Percentiles rank a stretch among this genome's conserved stretches.
Evolutionary conservation across 108 stramenopile species (phyloP).

Genomic region (Discostella stelligeroides): DNA sequence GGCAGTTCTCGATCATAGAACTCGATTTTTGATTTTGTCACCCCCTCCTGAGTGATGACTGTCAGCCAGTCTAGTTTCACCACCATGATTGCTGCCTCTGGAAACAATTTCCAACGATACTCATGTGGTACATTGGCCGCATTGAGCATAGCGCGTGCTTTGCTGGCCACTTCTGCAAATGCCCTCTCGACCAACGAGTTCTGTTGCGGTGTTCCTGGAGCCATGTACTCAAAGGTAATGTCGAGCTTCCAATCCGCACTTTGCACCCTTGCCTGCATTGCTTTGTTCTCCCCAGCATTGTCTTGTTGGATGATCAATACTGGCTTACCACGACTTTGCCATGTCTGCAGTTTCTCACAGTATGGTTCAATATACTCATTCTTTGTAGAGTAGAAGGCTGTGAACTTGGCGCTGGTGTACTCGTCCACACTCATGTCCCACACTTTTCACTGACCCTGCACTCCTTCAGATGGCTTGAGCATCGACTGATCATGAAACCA

Average conservation of each 20-base stretch:
- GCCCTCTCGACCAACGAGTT: constrained; percentile 6
- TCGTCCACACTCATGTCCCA: too few relatives aligned
- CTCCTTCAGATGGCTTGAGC: not conserved
- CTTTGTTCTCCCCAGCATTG: too few relatives aligned
- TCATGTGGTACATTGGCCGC: not conserved
- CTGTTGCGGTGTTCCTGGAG: constrained; percentile 12
- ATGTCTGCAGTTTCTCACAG: constrained; percentile 23
- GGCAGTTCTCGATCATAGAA: not conserved
- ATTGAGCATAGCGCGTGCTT: too few relatives aligned
- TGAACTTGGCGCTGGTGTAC: too few relatives aligned
- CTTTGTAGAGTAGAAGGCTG: too few relatives aligned
- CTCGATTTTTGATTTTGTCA: not conserved
- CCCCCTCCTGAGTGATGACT: not conserved
- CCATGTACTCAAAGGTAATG: not conserved
- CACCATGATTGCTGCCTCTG: not conserved
- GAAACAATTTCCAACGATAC: not conserved
- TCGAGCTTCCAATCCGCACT: constrained; percentile 21
- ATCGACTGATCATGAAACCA: constrained; percentile 7
- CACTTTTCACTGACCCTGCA: too few relatives aligned
- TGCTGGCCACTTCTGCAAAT: not conserved
- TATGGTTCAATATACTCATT: too few relatives aligned
- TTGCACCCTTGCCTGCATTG: constrained; percentile 4
- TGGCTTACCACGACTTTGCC: not conserved
- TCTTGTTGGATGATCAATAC: constrained; percentile 20
- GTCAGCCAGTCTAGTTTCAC: not conserved